Base-by-base conservation (phyloP, 495 filamentous ascomycete species). In the Margaritispora aquatica region DNA sequence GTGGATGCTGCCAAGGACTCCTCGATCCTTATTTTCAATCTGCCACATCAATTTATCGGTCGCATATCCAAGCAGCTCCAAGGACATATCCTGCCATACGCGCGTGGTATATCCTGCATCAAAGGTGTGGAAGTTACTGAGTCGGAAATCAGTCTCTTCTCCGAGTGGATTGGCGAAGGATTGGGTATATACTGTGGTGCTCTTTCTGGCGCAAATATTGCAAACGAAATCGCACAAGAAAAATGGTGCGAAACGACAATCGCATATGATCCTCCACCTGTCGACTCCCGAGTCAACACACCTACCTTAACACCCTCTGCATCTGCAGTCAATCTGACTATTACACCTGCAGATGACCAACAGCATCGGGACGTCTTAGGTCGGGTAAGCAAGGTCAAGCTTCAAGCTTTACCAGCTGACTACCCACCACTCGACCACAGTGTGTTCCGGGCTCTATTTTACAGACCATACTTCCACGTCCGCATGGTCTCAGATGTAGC, bases 151-250 rank as follows among this genome's bases (percentile, higher is more conserved):
- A 80, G 80, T 59, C 82, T 99, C 21, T 95, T 97, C 79, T 92
- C 87, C n/a, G 95, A 99, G 70, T 89, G 85, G 65, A 97, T 99
- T 68, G 91, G 92, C 58, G 82, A 85, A 66, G 85, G 84, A 47
- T 80, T 99, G 8, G 88, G 87, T 55, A 99, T 99, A 69, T 99
- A 99, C 79, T 96, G 92, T 68, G 95, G 95, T 69, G 92, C 95
- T 1, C 82, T 99, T 13, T 95, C 89, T 46, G 95, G 95, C 15
- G 95, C 94, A 57, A 99, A 99, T 77, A 96, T 99, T 59, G 95
- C 95, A 54, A 88, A 80, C 66, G 95, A 97, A 74, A 91, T 99
- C 57, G 95, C 95, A 3, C 82, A 82, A 65, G 94, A 96, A 75
- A 93, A 96, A 70, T 96, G 88, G 80, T 96, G 86, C 63, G 95